A percentile compares a stretch with the other conserved stretches of the same genome.
phyloP scores from a whole-genome alignment of 306 rosid species.

The Prunus davidiana region DNA sequence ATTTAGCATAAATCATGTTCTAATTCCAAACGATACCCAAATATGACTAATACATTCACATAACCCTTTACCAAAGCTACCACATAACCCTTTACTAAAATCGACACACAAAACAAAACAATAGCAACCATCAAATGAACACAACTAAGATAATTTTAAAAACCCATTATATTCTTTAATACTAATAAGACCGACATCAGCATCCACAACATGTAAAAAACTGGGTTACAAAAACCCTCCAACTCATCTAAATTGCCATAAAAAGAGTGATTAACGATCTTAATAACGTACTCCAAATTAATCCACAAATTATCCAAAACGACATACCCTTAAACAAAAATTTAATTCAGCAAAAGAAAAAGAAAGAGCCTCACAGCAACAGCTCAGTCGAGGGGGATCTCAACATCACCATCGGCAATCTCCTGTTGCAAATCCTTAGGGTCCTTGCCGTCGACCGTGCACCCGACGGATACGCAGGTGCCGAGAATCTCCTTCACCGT shows the following conservation, averaged over 20 bases:
- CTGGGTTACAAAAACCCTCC: constrained; percentile 1
- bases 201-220: background rate
- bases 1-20: background rate
- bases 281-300: constrained; percentile 20
- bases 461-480: constrained; percentile 86
- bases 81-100: background rate
- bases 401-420: constrained; percentile 70
- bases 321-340: constrained; percentile 9
- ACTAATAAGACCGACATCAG: background rate
- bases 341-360: background rate
- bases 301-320: constrained; percentile 29
- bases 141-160: background rate
- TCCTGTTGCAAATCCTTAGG: constrained; percentile 93
- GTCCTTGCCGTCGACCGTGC: constrained; percentile 80
- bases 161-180: background rate
- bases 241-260: constrained; percentile 38
- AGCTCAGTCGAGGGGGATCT: constrained; percentile 73
- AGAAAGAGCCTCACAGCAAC: background rate
- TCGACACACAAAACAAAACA: background rate
- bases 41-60: background rate
- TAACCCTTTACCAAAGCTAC: background rate
- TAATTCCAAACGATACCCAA: background rate
- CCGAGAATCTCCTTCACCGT: constrained; percentile 81
- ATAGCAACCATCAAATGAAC: background rate
- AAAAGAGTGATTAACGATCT: constrained; percentile 15